Evolutionary conservation across 2,329 filamentous ascomycete species (phyloP).

Genomic region (Penicillium sp.): DNA sequence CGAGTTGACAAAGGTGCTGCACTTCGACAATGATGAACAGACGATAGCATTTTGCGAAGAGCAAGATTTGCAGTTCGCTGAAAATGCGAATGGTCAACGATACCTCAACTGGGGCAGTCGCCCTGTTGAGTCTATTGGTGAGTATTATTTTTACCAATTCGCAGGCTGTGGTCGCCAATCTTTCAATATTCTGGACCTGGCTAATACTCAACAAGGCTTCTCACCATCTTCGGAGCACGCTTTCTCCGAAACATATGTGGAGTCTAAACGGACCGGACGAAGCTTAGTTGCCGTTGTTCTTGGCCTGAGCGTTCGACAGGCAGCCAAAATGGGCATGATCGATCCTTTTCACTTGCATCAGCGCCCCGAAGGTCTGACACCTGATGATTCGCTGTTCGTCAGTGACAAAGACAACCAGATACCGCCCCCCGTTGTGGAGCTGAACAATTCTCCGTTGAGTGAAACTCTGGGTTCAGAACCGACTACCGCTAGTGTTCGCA

Average conservation of each 20-base stretch:
- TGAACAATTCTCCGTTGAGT: slow-evolving; percentile 7
- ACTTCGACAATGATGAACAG: slow-evolving; percentile 56
- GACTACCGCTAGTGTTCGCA: background rate
- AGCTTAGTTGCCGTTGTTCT: slow-evolving; percentile 57
- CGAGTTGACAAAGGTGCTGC: slow-evolving; percentile 52
- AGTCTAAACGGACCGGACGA: slow-evolving; percentile 57
- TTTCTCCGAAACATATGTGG: slow-evolving; percentile 55
- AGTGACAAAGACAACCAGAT: slow-evolving; percentile 36
- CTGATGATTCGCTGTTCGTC: slow-evolving; percentile 40
- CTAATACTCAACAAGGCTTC: slow-evolving; percentile 31
- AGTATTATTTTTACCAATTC: background rate
- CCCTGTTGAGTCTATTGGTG: slow-evolving; percentile 50
- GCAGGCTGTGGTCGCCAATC: background rate
- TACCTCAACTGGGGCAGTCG: slow-evolving; percentile 53
- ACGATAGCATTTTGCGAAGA: slow-evolving; percentile 53
- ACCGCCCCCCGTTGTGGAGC: slow-evolving; percentile 22
- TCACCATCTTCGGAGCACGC: slow-evolving; percentile 50
- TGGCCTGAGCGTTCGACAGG: slow-evolving; percentile 54
- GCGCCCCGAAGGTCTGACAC: slow-evolving; percentile 20
- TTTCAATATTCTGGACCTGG: background rate
- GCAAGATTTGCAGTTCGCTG: slow-evolving; percentile 52
- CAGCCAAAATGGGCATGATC: slow-evolving; percentile 50
- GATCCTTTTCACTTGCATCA: slow-evolving; percentile 39
- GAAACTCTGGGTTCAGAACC: background rate
- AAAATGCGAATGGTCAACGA: slow-evolving; percentile 45